Conservation (phyloP, 768 basidiomycete species). For the Boletus rubropictus region DNA sequence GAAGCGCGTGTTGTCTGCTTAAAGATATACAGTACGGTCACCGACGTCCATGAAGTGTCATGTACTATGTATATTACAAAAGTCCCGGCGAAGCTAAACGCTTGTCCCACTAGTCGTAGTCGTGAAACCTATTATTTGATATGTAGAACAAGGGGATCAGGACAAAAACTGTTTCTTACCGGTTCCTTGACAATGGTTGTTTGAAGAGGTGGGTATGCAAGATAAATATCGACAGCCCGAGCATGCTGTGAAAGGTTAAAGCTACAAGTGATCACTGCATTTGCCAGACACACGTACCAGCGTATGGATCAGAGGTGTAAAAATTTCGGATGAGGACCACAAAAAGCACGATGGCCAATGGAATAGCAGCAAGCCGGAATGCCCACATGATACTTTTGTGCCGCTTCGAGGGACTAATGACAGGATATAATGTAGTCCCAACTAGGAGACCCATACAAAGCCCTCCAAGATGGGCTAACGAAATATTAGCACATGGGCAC, state of each 20-base stretch:
- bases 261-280: not conserved
- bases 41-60: slow-evolving; percentile 8
- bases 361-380: slow-evolving; percentile 67
- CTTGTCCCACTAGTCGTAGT: slow-evolving; percentile 30
- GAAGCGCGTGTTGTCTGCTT: not conserved
- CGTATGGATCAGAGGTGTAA: slow-evolving; percentile 81
- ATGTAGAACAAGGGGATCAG: slow-evolving; percentile 1
- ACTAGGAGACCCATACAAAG: slow-evolving; percentile 80
- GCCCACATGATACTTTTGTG: slow-evolving; percentile 69
- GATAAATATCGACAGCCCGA: slow-evolving; percentile 86
- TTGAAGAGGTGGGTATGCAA: slow-evolving; percentile 74
- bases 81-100: slow-evolving; percentile 12
- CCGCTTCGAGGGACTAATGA: slow-evolving; percentile 73
- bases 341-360: slow-evolving; percentile 72
- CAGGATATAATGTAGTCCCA: slow-evolving; percentile 81
- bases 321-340: slow-evolving; percentile 84
- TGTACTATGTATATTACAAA: slow-evolving; percentile 1
- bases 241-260: slow-evolving; percentile 49
- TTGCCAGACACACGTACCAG: slow-evolving; percentile 43
- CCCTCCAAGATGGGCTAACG: slow-evolving; percentile 79
- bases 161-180: slow-evolving; percentile 19
- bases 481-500: not conserved
- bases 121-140: slow-evolving; percentile 19
- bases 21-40: not conserved
- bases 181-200: slow-evolving; percentile 59